A percentile compares a stretch with the other conserved stretches of the same genome.
These are phyloP conservation scores for Pseudogymnoascus sp. DNA, from an alignment of 2,329 filamentous ascomycete genomes.

Conservation along the genomic window DNA sequence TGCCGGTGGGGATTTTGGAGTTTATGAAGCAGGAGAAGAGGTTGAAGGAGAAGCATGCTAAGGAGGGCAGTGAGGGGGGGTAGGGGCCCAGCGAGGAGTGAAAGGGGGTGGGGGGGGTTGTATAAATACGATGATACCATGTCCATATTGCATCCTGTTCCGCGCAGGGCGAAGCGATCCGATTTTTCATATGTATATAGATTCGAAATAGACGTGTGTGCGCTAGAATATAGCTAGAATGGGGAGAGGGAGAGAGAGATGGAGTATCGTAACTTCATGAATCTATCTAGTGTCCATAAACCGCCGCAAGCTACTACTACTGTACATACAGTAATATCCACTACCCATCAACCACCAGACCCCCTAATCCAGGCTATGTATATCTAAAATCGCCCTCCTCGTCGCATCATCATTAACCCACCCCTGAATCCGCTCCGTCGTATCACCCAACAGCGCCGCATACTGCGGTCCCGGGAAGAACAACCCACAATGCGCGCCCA, in stretches of 20 bases:
- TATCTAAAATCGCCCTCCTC: conserved; percentile 18
- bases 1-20: conserved; percentile 87
- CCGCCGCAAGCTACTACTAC: not conserved
- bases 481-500: conserved; percentile 73
- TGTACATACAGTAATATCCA: not conserved
- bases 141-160: not conserved
- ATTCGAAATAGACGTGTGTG: not conserved
- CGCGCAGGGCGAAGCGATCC: not conserved
- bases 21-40: conserved; percentile 97
- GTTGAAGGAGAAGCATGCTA: conserved; percentile 63
- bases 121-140: not conserved
- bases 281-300: not conserved
- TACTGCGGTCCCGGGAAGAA: conserved; percentile 70
- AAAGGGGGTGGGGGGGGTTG: not conserved
- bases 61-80: not conserved
- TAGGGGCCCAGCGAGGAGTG: not conserved
- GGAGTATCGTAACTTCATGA: not conserved
- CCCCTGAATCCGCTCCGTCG: conserved; percentile 53
- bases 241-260: not conserved
- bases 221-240: not conserved
- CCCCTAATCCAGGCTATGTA: not conserved
- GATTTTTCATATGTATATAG: not conserved
- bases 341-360: not conserved
- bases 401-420: conserved; percentile 59
- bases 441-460: conserved; percentile 66